Percentiles rank a stretch among this genome's conserved stretches.
phyloP scores from a whole-genome alignment of 2,329 filamentous ascomycete genomes.

The Eutypella sp. region DNA sequence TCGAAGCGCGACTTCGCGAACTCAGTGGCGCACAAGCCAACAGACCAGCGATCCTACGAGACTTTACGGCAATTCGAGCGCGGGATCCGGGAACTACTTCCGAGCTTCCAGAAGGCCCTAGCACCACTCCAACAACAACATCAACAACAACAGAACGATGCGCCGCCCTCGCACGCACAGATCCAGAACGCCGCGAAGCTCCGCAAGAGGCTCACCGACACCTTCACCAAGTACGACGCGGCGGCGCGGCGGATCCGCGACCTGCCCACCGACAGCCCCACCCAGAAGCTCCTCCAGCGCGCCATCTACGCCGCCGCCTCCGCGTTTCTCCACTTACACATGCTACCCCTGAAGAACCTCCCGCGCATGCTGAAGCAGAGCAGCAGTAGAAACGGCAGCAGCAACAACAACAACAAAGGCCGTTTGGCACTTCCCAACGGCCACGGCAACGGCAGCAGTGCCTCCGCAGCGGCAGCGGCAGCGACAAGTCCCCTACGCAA shows the following conservation, averaged over 20 bases:
- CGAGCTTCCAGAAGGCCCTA: constrained; percentile 77
- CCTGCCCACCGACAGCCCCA: constrained; percentile 64
- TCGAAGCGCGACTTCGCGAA: constrained; percentile 70
- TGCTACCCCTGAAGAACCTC: constrained; percentile 78
- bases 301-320: constrained; percentile 79
- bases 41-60: constrained; percentile 75
- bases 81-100: constrained; percentile 76
- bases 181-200: constrained; percentile 84
- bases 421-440: constrained; percentile 30
- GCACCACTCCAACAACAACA: constrained; percentile 58
- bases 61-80: constrained; percentile 83
- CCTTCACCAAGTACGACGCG: constrained; percentile 80
- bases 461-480: no score
- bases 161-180: constrained; percentile 57
- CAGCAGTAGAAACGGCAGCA: constrained; percentile 27
- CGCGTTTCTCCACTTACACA: constrained; percentile 80
- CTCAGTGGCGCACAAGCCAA: constrained; percentile 61
- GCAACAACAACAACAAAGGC: constrained; percentile 23
- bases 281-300: constrained; percentile 71
- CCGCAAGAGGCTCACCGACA: constrained; percentile 82
- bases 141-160: constrained; percentile 24
- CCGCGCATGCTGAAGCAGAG: constrained; percentile 58
- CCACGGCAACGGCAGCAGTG: no score
- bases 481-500: constrained; percentile 39
- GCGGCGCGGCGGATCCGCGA: constrained; percentile 79